Evolutionary conservation across 2,329 filamentous ascomycete genomes (phyloP), one percentile per base, ranked within the genome.

Genomic region (Nannizziopsis barbatae): DNA sequence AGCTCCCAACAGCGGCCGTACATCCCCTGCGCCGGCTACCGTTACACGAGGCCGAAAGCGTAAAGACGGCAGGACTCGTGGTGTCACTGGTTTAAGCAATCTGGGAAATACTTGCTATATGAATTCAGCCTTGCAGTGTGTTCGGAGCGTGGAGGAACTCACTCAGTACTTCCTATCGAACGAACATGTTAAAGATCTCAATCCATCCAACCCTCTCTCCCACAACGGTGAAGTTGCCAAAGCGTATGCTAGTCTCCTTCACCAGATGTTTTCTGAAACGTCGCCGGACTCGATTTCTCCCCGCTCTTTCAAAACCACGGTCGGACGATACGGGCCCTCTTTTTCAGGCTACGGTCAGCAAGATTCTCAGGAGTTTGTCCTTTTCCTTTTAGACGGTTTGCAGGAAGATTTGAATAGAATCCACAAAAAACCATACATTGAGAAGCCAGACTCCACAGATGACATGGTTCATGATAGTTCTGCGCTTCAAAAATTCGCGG

Each of bases 31-130:
- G 5, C 74, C 75, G 15, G 77, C 74, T 6, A 57, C 67, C 47
- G 71, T 84, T 53, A 89, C 86, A 0, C 76, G 88, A 55, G 86
- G 86, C 37, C 77, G 86, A 49, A 70, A 76, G 6, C 79, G 82
- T 52, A 81, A 79, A 56, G 77, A 80, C 35, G 84, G 84, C 8
- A 80, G 81, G 53, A 78, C 79, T 10, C 67, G 80, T 31, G 92
- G 92, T 30, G 83, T 82, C 36, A 84, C 89, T 37, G 92, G 92
- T 31, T 71, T 98, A 45, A 80, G 79, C 54, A 98, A 98, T 60
- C 71, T 98, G 11, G 92, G 92, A 42, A 98, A 98, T 60, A 96
- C 92, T 0, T 98, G 92, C 68, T 98, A 98, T 69, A 95, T 96
- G 89, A 96, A 96, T 66, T 95, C 90, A 17, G 92, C 92, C 8